Conservation (phyloP, 2,329 filamentous ascomycete genomes). For the Aspergillus sp. region DNA sequence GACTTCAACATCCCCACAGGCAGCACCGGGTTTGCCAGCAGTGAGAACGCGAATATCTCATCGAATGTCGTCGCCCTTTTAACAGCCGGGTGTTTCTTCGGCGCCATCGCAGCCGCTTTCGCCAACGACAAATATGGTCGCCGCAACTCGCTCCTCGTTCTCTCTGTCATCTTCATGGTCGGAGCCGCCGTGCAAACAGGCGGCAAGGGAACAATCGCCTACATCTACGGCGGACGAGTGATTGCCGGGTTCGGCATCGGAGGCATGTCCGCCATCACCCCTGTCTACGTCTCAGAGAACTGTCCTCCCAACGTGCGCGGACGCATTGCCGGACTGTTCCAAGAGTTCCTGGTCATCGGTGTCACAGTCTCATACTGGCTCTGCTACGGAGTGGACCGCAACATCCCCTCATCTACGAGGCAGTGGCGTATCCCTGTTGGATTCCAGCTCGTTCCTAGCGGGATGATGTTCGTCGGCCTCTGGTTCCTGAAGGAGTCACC, state of each 20-base stretch:
- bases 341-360: constrained; percentile 39
- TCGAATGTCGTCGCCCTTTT: constrained; percentile 41
- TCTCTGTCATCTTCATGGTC: constrained; percentile 33
- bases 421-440: constrained; percentile 57
- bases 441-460: constrained; percentile 54
- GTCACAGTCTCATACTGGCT: constrained; percentile 55
- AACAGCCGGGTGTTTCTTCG: constrained; percentile 42
- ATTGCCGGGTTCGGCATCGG: constrained; percentile 39
- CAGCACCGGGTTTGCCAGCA: constrained; percentile 31
- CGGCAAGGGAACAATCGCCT: constrained; percentile 29
- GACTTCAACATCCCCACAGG: constrained; percentile 40
- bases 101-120: constrained; percentile 36
- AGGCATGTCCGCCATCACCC: constrained; percentile 40
- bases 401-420: constrained; percentile 44
- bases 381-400: constrained; percentile 51
- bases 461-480: constrained; percentile 50
- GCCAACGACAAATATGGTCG: constrained; percentile 38
- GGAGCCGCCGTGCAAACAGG: constrained; percentile 37
- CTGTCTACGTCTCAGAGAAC: constrained; percentile 39
- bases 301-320: constrained; percentile 33
- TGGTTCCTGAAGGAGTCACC: constrained; percentile 55
- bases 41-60: constrained; percentile 36
- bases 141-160: constrained; percentile 37
- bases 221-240: constrained; percentile 40
- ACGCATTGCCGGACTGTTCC: constrained; percentile 38